Base-by-base conservation (phyloP, 257 asterid genomes). In the Ehretia macrophylla region DNA sequence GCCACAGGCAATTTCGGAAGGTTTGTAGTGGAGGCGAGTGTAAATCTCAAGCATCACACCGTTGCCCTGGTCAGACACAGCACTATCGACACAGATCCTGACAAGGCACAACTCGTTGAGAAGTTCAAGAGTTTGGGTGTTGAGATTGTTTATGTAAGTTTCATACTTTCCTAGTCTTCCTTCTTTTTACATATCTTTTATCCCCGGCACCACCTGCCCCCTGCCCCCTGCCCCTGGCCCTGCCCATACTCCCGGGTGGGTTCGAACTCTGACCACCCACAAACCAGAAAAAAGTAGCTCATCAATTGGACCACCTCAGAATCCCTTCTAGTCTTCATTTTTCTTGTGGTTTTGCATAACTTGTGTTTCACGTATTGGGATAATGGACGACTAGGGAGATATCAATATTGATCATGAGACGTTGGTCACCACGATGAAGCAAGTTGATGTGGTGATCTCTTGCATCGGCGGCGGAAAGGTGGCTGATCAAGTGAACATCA, bases 371-470 rank as follows among this genome's bases (percentile, higher is more conserved):
- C 5, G 2, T 8, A 10, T 38, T 8, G 58, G 8, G 1, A 20
- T 22, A 10, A 8, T 44, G 35, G 35, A 27, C 35, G 18, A 56
- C 14, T 44, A 76, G 71, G 73, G 75, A 53, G 83, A 77, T 63
- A 32, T 77, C 8, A 51, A 53, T 6, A 18, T 19, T 40, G 55
- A 77, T 32, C 67, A 61, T 20, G 72, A 60, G 6, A 56, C 53
- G 39, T 63, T 73, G 49, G 62, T 73, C 9, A 27, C 17, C 8
- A 71, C 77, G 14, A 73, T 77, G n/a, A 70, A 77, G 56, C 63
- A 69, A 22, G 83, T 77, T 9, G 83, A 77, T 39, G 74, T 73
- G 6, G 79, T 77, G 52, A 77, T 77, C 10, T 73, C 83, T 37
- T 8, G 77, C 5, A 62, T 77, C 0, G 64, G 60, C 0, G 17